phyloP scores from a whole-genome alignment of 2,329 filamentous ascomycete genomes.

The Fusarium brachygibbosum region DNA sequence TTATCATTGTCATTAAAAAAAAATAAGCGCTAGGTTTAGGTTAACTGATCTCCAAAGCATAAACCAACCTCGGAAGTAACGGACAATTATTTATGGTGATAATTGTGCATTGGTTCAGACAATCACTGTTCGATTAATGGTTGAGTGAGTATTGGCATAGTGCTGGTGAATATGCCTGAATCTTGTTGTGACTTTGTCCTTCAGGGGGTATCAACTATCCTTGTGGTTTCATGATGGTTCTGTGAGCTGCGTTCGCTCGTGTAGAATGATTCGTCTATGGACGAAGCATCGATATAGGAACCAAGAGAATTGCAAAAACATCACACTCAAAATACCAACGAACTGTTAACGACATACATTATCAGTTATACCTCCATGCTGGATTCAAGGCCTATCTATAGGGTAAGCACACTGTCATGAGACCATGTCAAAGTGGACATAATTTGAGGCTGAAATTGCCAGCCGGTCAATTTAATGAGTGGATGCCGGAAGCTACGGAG shows the following conservation, averaged over 20 bases:
- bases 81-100: too few species aligned
- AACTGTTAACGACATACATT: too few species aligned
- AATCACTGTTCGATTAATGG: too few species aligned
- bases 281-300: too few species aligned
- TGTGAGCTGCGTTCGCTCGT: too few species aligned
- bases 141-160: neutral
- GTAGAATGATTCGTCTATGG: too few species aligned
- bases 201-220: neutral
- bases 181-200: neutral
- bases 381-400: neutral
- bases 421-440: conserved; percentile 22
- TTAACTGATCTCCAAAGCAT: neutral
- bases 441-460: conserved; percentile 29
- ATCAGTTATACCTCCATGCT: too few species aligned
- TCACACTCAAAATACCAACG: too few species aligned
- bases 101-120: too few species aligned
- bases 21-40: neutral
- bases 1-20: neutral
- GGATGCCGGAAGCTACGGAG: conserved; percentile 40
- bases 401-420: conserved; percentile 29
- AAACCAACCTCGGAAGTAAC: too few species aligned
- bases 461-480: conserved; percentile 35
- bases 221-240: too few species aligned
- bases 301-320: too few species aligned
- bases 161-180: neutral